A percentile compares a stretch with the other conserved stretches of the same genome.
Conservation (phyloP, 1,284 basidiomycete genomes). For the Puccinia hordei region DNA sequence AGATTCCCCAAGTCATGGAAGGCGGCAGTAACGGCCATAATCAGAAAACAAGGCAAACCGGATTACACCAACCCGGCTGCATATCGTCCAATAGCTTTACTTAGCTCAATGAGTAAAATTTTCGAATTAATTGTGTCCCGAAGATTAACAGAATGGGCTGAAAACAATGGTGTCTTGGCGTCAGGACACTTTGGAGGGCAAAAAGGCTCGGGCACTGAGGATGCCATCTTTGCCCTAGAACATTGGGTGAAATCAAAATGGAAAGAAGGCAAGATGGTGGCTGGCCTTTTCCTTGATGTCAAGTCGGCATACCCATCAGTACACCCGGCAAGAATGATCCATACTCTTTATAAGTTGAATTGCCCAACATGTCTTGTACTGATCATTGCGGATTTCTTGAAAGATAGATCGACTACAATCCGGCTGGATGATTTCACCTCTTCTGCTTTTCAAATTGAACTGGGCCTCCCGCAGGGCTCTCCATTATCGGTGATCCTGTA, state of each 20-base stretch:
- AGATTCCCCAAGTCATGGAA: conserved; percentile 7
- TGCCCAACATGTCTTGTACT: neutral
- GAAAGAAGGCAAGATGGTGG: conserved; percentile 16
- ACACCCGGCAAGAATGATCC: neutral
- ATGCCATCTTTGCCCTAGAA: too few species aligned
- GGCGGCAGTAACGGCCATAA: neutral
- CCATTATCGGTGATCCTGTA: conserved; percentile 29
- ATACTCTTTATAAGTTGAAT: neutral
- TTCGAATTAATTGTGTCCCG: neutral
- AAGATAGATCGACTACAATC: neutral
- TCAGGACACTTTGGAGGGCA: neutral
- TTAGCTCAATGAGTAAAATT: neutral
- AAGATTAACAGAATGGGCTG: neutral
- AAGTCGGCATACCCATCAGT: conserved; percentile 36
- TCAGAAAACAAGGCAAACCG: neutral
- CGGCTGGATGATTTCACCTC: neutral
- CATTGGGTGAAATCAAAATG: neutral
- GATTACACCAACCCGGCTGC: neutral
- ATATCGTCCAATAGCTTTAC: conserved; percentile 12
- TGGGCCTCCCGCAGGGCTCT: conserved; percentile 27
- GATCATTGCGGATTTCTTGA: neutral
- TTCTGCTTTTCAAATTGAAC: neutral
- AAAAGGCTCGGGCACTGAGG: neutral
- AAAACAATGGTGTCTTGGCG: neutral
- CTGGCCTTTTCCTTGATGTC: conserved; percentile 3